phyloP scores from a whole-genome alignment of 2,329 filamentous ascomycete species.

The Pseudohalonectria lignicola region DNA sequence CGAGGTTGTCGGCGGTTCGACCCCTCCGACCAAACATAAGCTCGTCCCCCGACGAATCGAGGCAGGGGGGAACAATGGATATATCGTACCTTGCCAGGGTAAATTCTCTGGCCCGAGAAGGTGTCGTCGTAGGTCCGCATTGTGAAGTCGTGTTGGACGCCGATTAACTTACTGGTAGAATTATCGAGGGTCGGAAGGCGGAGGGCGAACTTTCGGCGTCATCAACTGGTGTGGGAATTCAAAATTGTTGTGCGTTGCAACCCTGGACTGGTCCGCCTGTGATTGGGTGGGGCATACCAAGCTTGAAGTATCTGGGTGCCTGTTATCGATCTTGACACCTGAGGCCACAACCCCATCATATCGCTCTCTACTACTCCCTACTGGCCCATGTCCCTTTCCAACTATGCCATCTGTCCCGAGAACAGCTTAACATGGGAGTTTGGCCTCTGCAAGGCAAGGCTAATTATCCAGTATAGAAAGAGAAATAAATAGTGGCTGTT shows the following conservation, averaged over 20 bases:
- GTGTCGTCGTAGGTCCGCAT: conserved; percentile 59
- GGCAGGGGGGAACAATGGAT: conserved; percentile 7
- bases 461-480: no score
- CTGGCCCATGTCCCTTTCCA: not conserved
- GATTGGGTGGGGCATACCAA: not conserved
- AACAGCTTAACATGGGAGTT: no score
- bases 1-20: no score
- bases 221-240: not conserved
- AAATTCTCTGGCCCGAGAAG: conserved; percentile 57
- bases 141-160: conserved; percentile 32
- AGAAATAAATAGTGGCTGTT: no score
- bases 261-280: not conserved
- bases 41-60: no score
- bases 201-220: conserved; percentile 13
- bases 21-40: no score
- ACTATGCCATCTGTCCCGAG: no score
- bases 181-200: conserved; percentile 12
- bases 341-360: not conserved
- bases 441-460: no score
- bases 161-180: conserved; percentile 9
- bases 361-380: not conserved
- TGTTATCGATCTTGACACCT: not conserved
- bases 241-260: conserved; percentile 8
- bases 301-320: no score
- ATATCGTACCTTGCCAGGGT: conserved; percentile 53